Evolutionary conservation across 768 basidiomycete genomes (phyloP), one percentile per base, ranked within the genome.

Genomic region (Tylopilus sp.): DNA sequence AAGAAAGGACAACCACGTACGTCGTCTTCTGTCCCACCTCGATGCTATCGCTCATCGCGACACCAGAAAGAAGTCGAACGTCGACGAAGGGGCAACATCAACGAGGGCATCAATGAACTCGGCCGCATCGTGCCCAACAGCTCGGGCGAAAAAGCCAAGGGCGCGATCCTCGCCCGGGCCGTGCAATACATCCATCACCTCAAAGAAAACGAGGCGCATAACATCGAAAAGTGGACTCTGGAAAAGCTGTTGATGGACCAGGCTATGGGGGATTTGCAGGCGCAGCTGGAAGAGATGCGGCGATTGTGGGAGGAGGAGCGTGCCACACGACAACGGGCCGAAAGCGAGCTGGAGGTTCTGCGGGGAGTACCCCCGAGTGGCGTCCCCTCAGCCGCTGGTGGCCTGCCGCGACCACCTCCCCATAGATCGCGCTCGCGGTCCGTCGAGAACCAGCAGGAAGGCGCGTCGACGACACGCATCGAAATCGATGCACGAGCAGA

Each of bases 31-130:
- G 22, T 31, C 3, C 31, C 7, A 12, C 44, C 10, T 38, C 36
- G 6, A 28, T 46, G 28, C 28, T 11, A 45, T 6, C 18, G 10
- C 44, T 60, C n/a, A 57, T 12, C 35, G 15, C 36, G 38, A 45
- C 9, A 4, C 46, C 73, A 98, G 95, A 98, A 98, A 91, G 94
- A 98, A 73, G 94, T 98, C 12, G 95, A 99, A 69, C 88, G 95
- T 47, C 83, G 92, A 33, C 86, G 95, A 47, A 79, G 95, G 42
- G 94, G 94, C 17, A 93, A 93, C 59, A 98, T 99, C 72, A 97
- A 95, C 70, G 89, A 95, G 56, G 95, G 95, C 0, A 97, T 99
- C 73, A 92, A 89, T 63, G 88, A 90, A 60, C 84, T 98, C 15
- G 87, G 88, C 0, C 81, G 85, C 0, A 89, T 95, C 58, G 86